Evolutionary conservation across 2,329 filamentous ascomycete genomes (phyloP).

Genomic region (Fusarium robinianum): DNA sequence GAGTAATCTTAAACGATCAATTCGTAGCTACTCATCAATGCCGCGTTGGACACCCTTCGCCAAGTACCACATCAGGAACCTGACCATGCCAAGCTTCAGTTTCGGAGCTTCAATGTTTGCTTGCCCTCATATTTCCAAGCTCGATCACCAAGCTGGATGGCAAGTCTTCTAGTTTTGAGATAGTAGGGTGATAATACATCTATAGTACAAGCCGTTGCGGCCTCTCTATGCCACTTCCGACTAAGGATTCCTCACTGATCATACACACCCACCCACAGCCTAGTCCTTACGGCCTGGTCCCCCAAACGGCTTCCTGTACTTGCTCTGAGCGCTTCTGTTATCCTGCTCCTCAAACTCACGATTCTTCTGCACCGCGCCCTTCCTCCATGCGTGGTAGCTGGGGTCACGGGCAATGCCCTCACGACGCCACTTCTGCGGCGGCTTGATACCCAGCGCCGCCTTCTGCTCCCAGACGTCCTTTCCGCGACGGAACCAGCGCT

Average conservation of each 20-base stretch:
- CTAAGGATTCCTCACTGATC: slow-evolving; percentile 14
- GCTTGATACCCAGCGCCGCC: slow-evolving; percentile 65
- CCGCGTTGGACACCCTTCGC: too few species aligned
- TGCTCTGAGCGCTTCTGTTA: slow-evolving; percentile 26
- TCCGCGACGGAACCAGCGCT: slow-evolving; percentile 65
- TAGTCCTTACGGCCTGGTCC: slow-evolving; percentile 10
- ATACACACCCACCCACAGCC: slow-evolving; percentile 18
- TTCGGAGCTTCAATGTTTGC: too few species aligned
- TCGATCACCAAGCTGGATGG: too few species aligned
- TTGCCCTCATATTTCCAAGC: too few species aligned
- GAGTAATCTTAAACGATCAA: too few species aligned
- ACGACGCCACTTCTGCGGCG: slow-evolving; percentile 62
- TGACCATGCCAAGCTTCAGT: too few species aligned
- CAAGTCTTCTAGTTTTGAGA: too few species aligned
- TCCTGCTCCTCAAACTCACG: slow-evolving; percentile 40
- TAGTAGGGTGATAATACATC: slow-evolving; percentile 27
- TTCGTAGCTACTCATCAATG: too few species aligned
- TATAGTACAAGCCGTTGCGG: slow-evolving; percentile 25
- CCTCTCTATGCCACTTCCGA: slow-evolving; percentile 27
- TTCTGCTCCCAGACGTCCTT: slow-evolving; percentile 62
- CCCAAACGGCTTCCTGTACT: slow-evolving; percentile 5
- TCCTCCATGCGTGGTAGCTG: slow-evolving; percentile 45
- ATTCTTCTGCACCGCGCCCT: slow-evolving; percentile 34
- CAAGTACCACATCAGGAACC: too few species aligned
- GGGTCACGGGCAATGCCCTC: slow-evolving; percentile 56